These are phyloP conservation scores for Kwoniella mangroviensis DNA, from an alignment of 768 basidiomycete genomes.

Conservation along the genomic window DNA sequence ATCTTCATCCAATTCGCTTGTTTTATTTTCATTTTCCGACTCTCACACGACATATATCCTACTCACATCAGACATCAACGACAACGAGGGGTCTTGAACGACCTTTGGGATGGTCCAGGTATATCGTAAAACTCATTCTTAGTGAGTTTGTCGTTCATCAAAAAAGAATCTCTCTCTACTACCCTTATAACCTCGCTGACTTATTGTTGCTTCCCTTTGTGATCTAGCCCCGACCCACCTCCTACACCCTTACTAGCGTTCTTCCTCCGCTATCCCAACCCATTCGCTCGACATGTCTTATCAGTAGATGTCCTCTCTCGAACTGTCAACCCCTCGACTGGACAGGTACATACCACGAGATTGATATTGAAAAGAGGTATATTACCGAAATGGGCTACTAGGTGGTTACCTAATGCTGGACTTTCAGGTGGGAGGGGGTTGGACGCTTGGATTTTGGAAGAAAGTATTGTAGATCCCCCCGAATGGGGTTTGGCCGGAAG, in stretches of 20 bases:
- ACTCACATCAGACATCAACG: not conserved
- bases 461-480: conserved; percentile 87
- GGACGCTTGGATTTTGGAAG: conserved; percentile 93
- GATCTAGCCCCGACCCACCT: conserved; percentile 80
- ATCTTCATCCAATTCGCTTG: not conserved
- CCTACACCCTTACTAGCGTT: conserved; percentile 89
- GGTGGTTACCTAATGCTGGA: conserved; percentile 64
- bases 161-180: not conserved
- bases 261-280: conserved; percentile 94
- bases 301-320: conserved; percentile 96
- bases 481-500: conserved; percentile 63
- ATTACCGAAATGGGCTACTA: conserved; percentile 89
- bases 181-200: not conserved
- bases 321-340: conserved; percentile 67
- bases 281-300: conserved; percentile 88
- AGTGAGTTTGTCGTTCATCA: conserved; percentile 28
- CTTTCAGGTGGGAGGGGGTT: conserved; percentile 66
- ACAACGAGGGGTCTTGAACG: not conserved
- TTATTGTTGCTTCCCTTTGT: not conserved
- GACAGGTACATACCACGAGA: conserved; percentile 80
- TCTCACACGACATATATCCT: not conserved
- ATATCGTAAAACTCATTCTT: conserved; percentile 46
- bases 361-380: conserved; percentile 90
- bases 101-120: conserved; percentile 38
- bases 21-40: not conserved